These are phyloP conservation scores for Sugiyamaella lignohabitans DNA, from an alignment of 805 yeast genomes.

Conservation along the genomic window DNA sequence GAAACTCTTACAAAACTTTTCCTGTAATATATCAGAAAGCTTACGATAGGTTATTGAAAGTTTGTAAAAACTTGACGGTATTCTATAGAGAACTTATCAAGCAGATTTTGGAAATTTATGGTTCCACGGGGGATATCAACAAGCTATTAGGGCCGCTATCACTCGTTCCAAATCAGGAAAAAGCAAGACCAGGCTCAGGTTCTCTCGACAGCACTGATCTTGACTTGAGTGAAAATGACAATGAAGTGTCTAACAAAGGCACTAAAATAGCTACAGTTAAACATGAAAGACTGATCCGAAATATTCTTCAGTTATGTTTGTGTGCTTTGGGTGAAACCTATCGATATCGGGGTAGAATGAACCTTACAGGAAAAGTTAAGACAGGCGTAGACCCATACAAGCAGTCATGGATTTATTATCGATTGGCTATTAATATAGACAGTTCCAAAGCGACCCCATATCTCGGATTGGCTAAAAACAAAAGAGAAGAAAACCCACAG, in stretches of 20 bases:
- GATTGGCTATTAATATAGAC: neutral
- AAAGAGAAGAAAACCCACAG: neutral
- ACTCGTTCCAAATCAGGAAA: neutral
- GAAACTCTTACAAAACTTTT: neutral
- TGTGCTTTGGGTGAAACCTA: no score
- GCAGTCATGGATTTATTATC: neutral
- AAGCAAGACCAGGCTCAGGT: no score
- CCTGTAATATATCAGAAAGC: constrained; percentile 7
- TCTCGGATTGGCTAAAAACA: no score
- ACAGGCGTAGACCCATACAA: neutral
- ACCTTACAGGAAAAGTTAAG: neutral
- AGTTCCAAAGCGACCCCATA: neutral
- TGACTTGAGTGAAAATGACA: neutral
- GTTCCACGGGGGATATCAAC: neutral
- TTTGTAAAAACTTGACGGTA: constrained; percentile 2
- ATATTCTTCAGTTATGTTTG: no score
- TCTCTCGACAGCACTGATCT: no score
- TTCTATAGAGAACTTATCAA: constrained; percentile 1
- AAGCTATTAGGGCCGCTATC: neutral
- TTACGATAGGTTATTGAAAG: constrained; percentile 5
- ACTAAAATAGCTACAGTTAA: neutral
- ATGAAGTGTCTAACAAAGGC: neutral
- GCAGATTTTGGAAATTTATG: neutral
- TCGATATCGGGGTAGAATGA: neutral
- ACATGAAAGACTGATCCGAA: neutral